phyloP scores from a whole-genome alignment of 2,329 filamentous ascomycete species.

The Periconia sp. region DNA sequence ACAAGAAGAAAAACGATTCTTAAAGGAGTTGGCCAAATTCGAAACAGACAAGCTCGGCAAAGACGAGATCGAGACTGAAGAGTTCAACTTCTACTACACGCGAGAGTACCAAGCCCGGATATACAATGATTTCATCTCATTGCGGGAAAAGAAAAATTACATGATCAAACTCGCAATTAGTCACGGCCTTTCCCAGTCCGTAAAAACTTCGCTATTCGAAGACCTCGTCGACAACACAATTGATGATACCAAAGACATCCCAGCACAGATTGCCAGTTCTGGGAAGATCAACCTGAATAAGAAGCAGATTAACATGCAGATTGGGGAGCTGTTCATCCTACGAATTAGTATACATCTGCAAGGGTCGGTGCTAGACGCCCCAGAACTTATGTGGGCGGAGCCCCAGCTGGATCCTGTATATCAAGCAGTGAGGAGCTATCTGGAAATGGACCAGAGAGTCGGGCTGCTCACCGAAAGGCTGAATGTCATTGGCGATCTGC shows the following conservation, averaged over 20 bases:
- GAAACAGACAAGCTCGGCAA: conserved; percentile 85
- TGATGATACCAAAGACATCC: conserved; percentile 88
- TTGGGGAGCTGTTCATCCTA: conserved; percentile 95
- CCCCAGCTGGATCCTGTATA: conserved; percentile 96
- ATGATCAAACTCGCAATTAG: conserved; percentile 98
- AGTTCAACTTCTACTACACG: conserved; percentile 99
- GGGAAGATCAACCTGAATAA: conserved; percentile 88
- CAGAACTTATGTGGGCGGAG: conserved; percentile 98
- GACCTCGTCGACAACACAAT: conserved; percentile 94
- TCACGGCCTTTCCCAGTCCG: conserved; percentile 91
- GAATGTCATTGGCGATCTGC: conserved; percentile 88
- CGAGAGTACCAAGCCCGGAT: conserved; percentile 96
- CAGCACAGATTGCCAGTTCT: conserved; percentile 86
- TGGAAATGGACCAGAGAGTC: conserved; percentile 98
- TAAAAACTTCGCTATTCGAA: conserved; percentile 97
- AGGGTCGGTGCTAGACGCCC: conserved; percentile 92
- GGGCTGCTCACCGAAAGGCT: conserved; percentile 84
- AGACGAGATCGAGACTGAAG: conserved; percentile 91
- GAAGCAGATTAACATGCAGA: conserved; percentile 97
- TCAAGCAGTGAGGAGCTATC: conserved; percentile 88
- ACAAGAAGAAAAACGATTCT: conserved; percentile 84
- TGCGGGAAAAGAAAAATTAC: conserved; percentile 92
- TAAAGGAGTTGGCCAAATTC: conserved; percentile 93
- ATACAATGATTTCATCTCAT: conserved; percentile 98
- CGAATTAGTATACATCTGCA: conserved; percentile 98